Base-by-base conservation (phyloP, 2,329 filamentous ascomycete genomes). In the Botrytis cinerea region DNA sequence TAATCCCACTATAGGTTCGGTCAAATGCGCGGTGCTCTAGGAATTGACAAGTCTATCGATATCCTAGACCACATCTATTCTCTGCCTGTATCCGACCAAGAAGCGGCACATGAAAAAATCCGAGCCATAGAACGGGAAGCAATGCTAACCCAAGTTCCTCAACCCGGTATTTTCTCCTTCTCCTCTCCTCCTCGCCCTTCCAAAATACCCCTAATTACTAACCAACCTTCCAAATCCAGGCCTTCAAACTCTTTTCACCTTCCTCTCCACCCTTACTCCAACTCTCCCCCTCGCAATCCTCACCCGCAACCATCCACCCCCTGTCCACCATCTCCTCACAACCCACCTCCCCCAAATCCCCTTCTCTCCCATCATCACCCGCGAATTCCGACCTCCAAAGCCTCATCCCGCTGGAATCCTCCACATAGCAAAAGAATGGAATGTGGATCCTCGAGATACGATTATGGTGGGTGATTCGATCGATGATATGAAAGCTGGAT, bases 401-500 rank as follows among this genome's bases (percentile, higher is more conserved):
- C 95, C 95, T 0, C 89, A 94, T 78, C 95, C 95, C 1, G 94
- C 93, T 0, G 95, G 94, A 0, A 94, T 98, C 72, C 80, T 97
- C 81, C 92, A 96, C 81, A 97, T 98, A 77, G 94, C 94, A 0
- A 85, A 87, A 76, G 83, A 85, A 73, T 97, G 95, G 95, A 91
- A 88, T 0, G 75, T 70, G 12, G 75, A 79, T 76, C 76, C 76
- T 4, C 68, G 71, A 9, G 66, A 75, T 12, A 71, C 80, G 48
- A 80, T 81, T 67, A 81, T 81, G 80, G 80, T 81, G 73, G 93
- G 93, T 6, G 93, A 95, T 80, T 94, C 91, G 25, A 89, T 97
- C 72, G 96, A 98, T 81, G 96, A 99, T 81, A 97, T 98, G 89
- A 93, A 91, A 12, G 94, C 95, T 0, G 95, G 96, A 0, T 88